Percentiles rank a stretch among this genome's conserved stretches.
phyloP scores from a whole-genome alignment of 2,329 filamentous ascomycete genomes.

The Fusarium sp. region DNA sequence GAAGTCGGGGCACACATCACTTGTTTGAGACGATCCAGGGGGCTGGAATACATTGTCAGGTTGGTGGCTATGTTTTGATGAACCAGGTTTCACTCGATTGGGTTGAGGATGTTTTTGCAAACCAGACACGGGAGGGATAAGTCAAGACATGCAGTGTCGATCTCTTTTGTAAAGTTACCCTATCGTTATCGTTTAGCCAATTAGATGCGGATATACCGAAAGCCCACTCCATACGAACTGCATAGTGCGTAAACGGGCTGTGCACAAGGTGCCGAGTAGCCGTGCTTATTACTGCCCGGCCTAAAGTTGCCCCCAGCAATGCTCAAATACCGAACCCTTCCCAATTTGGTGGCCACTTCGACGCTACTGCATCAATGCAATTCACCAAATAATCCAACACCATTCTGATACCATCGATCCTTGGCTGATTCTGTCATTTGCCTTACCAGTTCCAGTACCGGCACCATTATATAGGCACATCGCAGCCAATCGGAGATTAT shows the following conservation, averaged over 20 bases:
- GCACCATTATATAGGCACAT: too few species aligned
- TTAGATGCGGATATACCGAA: too few species aligned
- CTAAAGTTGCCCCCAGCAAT: not conserved
- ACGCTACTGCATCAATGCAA: not conserved
- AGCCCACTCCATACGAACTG: too few species aligned
- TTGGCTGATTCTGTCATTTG: not conserved
- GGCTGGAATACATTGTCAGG: constrained; percentile 9
- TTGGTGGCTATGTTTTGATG: constrained; percentile 10
- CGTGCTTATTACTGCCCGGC: not conserved
- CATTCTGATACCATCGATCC: not conserved
- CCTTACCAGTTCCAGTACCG: rapidly evolving
- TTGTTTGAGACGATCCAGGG: not conserved
- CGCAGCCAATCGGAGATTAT: not conserved
- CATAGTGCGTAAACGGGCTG: too few species aligned
- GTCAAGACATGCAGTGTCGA: not conserved
- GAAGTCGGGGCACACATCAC: not conserved
- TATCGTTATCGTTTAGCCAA: too few species aligned
- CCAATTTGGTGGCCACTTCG: not conserved
- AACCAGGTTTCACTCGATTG: constrained; percentile 19
- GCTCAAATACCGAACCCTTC: not conserved
- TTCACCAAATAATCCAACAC: not conserved
- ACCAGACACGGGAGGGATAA: not conserved
- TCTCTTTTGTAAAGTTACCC: too few species aligned
- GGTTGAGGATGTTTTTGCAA: constrained; percentile 15
- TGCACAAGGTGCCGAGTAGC: not conserved